phyloP scores from a whole-genome alignment of 1,139 yeast species.

The Protomyces inundatus region DNA sequence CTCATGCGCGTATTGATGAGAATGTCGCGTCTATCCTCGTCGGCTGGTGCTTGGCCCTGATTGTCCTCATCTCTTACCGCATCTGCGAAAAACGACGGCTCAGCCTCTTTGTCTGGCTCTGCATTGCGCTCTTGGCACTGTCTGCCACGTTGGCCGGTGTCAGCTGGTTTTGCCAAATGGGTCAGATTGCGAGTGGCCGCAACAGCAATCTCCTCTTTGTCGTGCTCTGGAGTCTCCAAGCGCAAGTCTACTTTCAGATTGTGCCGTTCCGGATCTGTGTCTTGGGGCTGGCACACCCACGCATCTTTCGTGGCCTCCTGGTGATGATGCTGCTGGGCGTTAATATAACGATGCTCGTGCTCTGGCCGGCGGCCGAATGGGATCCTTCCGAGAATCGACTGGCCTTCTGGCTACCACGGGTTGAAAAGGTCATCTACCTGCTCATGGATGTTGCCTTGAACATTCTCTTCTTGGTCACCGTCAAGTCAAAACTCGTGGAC shows the following conservation, averaged over 20 bases:
- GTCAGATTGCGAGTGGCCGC: background rate
- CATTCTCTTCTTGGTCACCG: background rate
- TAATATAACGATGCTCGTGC: conserved; percentile 2
- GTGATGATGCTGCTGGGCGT: background rate
- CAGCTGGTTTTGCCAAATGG: conserved; percentile 5
- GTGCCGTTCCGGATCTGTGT: conserved; percentile 9
- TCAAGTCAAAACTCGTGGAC: conserved; percentile 1
- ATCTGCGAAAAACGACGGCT: background rate
- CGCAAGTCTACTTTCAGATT: conserved; percentile 14
- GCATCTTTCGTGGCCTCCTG: background rate
- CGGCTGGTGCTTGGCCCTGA: conserved; percentile 11
- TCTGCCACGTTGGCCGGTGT: conserved; percentile 7
- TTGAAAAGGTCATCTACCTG: conserved; percentile 9
- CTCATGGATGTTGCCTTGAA: background rate
- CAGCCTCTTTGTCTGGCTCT: background rate
- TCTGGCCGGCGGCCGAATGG: background rate
- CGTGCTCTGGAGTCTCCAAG: conserved; percentile 10
- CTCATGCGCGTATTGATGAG: background rate
- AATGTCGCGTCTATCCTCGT: conserved; percentile 2
- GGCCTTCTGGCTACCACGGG: conserved; percentile 7
- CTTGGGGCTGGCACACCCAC: background rate
- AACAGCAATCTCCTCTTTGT: background rate
- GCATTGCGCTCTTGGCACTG: background rate
- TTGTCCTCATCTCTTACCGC: background rate
- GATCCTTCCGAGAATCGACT: background rate